Evolutionary conservation across 306 rosid genomes (phyloP).

Genomic region (Citrullus amarus): DNA sequence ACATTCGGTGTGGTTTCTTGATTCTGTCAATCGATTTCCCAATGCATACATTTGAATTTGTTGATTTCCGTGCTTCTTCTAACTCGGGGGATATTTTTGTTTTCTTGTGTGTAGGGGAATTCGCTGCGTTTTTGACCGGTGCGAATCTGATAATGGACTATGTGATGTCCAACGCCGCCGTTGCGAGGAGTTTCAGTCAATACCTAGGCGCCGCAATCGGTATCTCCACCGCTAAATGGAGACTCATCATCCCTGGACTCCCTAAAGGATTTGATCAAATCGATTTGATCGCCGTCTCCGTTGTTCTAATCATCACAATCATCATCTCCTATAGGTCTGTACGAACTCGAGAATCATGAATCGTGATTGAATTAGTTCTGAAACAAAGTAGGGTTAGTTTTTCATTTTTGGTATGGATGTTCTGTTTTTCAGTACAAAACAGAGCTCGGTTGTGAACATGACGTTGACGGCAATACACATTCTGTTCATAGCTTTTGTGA

Average conservation of each 20-base stretch:
- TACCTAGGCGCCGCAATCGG: constrained; percentile 64
- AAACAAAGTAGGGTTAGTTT: not conserved
- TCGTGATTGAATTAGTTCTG: not conserved
- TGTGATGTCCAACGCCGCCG: constrained; percentile 97
- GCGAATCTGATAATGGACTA: constrained; percentile 81
- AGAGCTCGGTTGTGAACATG: constrained; percentile 77
- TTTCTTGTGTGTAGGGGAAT: constrained; percentile 43
- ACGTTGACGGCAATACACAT: constrained; percentile 65
- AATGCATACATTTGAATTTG: not conserved
- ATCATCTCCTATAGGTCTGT: constrained; percentile 73
- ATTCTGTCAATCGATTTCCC: not conserved
- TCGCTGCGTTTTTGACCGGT: constrained; percentile 76
- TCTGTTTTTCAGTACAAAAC: constrained; percentile 42
- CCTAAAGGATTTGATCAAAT: constrained; percentile 61
- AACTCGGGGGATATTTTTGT: not conserved
- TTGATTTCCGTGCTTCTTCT: not conserved
- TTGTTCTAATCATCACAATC: constrained; percentile 48
- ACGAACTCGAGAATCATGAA: not conserved
- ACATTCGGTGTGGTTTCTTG: constrained; percentile 43
- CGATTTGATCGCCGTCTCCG: constrained; percentile 63
- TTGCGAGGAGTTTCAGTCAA: constrained; percentile 54
- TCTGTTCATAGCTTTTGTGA: constrained; percentile 55
- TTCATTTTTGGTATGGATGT: not conserved
- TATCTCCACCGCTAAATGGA: constrained; percentile 58
- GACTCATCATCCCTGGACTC: constrained; percentile 37